Percentiles rank a stretch among this genome's conserved stretches.
phyloP scores from a whole-genome alignment of 208 protist species.

The Trypanosoma brucei region DNA sequence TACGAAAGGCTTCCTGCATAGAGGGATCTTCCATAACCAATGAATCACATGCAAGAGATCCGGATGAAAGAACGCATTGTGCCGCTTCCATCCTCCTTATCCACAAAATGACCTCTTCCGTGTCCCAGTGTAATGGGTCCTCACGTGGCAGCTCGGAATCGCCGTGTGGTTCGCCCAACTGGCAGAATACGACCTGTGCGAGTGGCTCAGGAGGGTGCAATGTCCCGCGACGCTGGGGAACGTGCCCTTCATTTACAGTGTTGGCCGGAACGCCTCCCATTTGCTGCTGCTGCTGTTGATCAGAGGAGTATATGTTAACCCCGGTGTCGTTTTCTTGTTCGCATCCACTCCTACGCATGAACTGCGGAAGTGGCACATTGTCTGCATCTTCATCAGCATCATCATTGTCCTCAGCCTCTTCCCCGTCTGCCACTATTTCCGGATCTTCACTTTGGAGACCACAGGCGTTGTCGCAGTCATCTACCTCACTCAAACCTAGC shows the following conservation, averaged over 20 bases:
- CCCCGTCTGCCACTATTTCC: neutral
- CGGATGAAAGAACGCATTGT: neutral
- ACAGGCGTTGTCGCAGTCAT: neutral
- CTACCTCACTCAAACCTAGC: constrained; percentile 14
- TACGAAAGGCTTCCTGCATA: constrained; percentile 66
- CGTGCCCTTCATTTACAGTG: no score
- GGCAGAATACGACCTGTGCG: constrained; percentile 1
- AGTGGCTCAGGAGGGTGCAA: constrained; percentile 7
- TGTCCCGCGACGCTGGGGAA: neutral
- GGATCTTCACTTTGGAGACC: constrained; percentile 24
- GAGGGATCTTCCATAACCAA: constrained; percentile 50
- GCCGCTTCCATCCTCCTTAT: constrained; percentile 35
- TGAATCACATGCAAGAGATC: neutral
- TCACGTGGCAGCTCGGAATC: constrained; percentile 29
- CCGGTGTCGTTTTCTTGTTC: neutral
- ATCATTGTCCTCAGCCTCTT: neutral
- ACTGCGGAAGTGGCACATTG: constrained; percentile 43
- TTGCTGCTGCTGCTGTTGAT: neutral
- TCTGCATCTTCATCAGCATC: constrained; percentile 24
- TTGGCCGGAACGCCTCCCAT: neutral
- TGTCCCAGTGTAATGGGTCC: constrained; percentile 69
- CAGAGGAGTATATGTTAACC: constrained; percentile 3
- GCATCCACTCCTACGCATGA: constrained; percentile 19
- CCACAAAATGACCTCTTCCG: constrained; percentile 56
- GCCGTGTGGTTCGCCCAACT: constrained; percentile 50